phyloP scores from a whole-genome alignment of 2,329 filamentous ascomycete species.

The Microcyclospora tardicrescens region DNA sequence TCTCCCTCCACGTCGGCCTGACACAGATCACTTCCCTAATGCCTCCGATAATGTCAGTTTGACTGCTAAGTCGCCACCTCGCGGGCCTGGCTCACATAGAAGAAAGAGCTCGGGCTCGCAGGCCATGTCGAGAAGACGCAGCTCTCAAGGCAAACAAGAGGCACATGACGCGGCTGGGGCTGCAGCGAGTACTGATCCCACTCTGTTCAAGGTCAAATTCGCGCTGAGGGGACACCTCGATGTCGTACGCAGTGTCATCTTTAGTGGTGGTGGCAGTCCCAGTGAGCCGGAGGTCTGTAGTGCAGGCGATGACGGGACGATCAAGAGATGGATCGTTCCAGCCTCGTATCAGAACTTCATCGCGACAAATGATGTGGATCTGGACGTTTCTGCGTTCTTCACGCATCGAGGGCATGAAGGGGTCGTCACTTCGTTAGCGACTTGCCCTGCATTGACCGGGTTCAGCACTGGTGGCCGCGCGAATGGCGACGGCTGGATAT shows the following conservation, averaged over 20 bases:
- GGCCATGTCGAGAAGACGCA: conserved; percentile 50
- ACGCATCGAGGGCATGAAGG: conserved; percentile 92
- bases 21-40: conserved; percentile 76
- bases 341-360: conserved; percentile 55
- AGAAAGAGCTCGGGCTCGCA: conserved; percentile 59
- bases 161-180: conserved; percentile 34
- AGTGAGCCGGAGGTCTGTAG: conserved; percentile 96
- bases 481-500: conserved; percentile 92
- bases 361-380: conserved; percentile 52
- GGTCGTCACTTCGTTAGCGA: conserved; percentile 71
- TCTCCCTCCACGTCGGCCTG: conserved; percentile 52
- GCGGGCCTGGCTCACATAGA: conserved; percentile 55
- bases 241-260: conserved; percentile 86
- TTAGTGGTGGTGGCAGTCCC: conserved; percentile 89
- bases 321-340: conserved; percentile 95
- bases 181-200: conserved; percentile 48
- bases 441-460: conserved; percentile 75
- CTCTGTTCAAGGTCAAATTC: conserved; percentile 84
- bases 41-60: conserved; percentile 49
- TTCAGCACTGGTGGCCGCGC: conserved; percentile 82
- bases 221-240: conserved; percentile 86
- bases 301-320: conserved; percentile 83
- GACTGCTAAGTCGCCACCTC: conserved; percentile 65
- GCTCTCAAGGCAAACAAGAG: conserved; percentile 46
- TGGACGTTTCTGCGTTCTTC: conserved; percentile 87